Evolutionary conservation across 495 filamentous ascomycete genomes (phyloP).

Genomic region (Neurospora tetrasperma): DNA sequence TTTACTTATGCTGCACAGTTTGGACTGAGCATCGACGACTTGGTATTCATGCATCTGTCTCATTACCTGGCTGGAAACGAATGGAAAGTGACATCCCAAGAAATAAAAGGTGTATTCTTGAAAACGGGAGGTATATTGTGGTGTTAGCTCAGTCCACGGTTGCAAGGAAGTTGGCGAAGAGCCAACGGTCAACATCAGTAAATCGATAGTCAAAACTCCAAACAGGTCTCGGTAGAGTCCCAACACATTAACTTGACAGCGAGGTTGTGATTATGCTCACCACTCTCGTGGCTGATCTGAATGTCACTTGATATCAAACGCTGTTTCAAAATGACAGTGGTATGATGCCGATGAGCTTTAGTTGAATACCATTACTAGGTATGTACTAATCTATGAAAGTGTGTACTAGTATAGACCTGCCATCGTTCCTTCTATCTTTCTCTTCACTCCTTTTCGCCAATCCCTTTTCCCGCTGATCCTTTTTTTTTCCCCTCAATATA

Average conservation of each 20-base stretch:
- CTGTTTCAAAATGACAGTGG: not conserved
- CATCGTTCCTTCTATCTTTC: not conserved
- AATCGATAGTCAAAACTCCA: not conserved
- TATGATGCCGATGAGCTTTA: not conserved
- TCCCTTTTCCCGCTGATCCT: too few relatives aligned
- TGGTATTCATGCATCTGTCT: not conserved
- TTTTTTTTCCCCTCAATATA: too few relatives aligned
- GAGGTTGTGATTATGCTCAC: not conserved
- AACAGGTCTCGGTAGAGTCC: not conserved
- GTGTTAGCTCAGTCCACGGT: not conserved
- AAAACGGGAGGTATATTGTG: not conserved
- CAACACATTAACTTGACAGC: not conserved
- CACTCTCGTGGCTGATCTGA: not conserved
- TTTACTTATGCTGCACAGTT: not conserved
- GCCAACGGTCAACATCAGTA: not conserved
- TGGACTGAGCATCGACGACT: not conserved
- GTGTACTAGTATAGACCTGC: not conserved
- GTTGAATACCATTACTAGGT: not conserved
- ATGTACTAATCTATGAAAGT: not conserved
- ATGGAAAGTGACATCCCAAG: not conserved
- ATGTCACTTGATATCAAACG: not conserved
- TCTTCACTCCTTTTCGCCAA: not conserved
- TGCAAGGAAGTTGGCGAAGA: not conserved
- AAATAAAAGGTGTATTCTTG: not conserved
- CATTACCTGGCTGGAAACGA: not conserved